phyloP scores from a whole-genome alignment of 768 basidiomycete species.

The Calocybe indica region DNA sequence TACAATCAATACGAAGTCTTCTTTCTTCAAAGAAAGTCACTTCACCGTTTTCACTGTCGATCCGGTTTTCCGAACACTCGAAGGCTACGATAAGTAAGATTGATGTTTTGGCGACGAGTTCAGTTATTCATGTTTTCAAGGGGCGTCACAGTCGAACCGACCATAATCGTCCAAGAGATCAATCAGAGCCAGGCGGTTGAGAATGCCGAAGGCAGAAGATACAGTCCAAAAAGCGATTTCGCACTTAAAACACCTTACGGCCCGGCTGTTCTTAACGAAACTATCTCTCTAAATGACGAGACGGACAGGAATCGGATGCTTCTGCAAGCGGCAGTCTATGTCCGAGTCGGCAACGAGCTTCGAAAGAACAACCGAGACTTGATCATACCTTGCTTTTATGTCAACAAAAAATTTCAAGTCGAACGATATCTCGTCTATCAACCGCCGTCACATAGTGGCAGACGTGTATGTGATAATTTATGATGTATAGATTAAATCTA shows the following conservation, averaged over 20 bases:
- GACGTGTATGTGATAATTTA: background rate
- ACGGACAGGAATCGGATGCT: background rate
- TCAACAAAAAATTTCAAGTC: background rate
- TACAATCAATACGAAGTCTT: background rate
- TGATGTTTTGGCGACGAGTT: background rate
- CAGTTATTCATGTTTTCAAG: background rate
- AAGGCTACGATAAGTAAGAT: conserved; percentile 1
- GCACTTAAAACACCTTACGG: background rate
- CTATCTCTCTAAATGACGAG: background rate
- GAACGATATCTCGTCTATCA: conserved; percentile 1
- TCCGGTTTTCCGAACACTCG: background rate
- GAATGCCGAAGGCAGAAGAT: background rate
- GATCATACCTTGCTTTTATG: background rate
- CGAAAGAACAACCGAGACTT: background rate
- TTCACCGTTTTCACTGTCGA: conserved; percentile 1
- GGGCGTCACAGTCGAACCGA: background rate
- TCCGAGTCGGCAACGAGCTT: background rate
- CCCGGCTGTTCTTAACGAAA: background rate
- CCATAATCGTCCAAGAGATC: background rate
- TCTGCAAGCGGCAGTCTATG: background rate
- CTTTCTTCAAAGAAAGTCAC: conserved; percentile 1
- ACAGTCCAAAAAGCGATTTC: conserved; percentile 1
- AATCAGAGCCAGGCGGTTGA: background rate
- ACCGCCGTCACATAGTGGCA: background rate
- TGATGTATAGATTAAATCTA: background rate